phyloP scores from a whole-genome alignment of 78 protist genomes.

The Tieghemostelium lacteum region DNA sequence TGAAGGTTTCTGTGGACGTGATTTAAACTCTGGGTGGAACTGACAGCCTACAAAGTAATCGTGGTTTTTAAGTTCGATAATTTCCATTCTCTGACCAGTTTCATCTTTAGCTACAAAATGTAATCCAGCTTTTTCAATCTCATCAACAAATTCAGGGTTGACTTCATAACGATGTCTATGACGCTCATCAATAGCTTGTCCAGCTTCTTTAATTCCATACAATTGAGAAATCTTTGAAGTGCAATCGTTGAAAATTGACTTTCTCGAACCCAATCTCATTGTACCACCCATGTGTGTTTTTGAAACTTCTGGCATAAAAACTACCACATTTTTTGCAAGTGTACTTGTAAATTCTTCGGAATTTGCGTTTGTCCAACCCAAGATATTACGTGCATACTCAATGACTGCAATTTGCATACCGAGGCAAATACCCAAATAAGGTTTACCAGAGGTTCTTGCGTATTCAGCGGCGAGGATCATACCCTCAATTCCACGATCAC shows the following conservation, averaged over 20 bases:
- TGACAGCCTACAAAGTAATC: slow-evolving; percentile 92
- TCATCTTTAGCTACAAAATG: slow-evolving; percentile 70
- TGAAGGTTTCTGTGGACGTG: slow-evolving; percentile 93
- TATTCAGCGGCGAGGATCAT: slow-evolving; percentile 89
- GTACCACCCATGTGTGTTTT: slow-evolving; percentile 97
- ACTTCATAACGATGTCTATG: slow-evolving; percentile 98
- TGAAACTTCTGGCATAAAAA: slow-evolving; percentile 96
- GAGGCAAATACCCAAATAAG: slow-evolving; percentile 97
- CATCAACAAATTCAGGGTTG: slow-evolving; percentile 88
- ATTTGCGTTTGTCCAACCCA: slow-evolving; percentile 86
- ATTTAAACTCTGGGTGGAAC: slow-evolving; percentile 98
- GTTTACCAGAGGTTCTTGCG: slow-evolving; percentile 92
- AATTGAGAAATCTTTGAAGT: slow-evolving; percentile 66
- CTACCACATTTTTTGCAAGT: slow-evolving; percentile 74
- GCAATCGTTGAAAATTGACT: slow-evolving; percentile 47
- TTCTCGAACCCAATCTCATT: slow-evolving; percentile 97
- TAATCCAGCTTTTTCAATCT: slow-evolving; percentile 73
- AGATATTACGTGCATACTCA: slow-evolving; percentile 87
- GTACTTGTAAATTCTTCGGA: slow-evolving; percentile 78
- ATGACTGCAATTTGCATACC: slow-evolving; percentile 97
- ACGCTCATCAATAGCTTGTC: slow-evolving; percentile 91
- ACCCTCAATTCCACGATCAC: slow-evolving; percentile 97
- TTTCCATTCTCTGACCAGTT: slow-evolving; percentile 80
- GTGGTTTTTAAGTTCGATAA: slow-evolving; percentile 85
- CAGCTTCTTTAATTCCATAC: slow-evolving; percentile 71